Conservation (phyloP, 1,284 basidiomycete species). For the Moniliophthora roreri region DNA sequence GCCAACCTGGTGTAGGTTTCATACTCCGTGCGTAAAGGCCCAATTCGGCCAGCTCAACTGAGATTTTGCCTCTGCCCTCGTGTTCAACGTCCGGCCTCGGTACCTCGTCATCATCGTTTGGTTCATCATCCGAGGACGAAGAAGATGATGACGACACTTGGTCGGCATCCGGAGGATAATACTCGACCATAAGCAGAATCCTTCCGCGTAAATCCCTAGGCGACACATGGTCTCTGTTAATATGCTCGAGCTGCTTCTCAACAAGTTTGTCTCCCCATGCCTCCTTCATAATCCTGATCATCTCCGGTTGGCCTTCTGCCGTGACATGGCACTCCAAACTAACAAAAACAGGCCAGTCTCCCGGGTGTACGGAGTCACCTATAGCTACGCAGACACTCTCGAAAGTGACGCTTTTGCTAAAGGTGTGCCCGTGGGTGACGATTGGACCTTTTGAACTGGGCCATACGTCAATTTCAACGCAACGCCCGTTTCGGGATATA, state of each 20-base stretch:
- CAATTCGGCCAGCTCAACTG: conserved; percentile 45
- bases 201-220: conserved; percentile 51
- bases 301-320: conserved; percentile 45
- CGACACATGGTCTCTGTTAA: conserved; percentile 35
- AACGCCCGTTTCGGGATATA: conserved; percentile 51
- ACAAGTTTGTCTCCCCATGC: conserved; percentile 59
- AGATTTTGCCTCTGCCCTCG: conserved; percentile 36
- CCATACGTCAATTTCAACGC: conserved; percentile 75
- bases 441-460: conserved; percentile 50
- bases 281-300: conserved; percentile 56
- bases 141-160: conserved; percentile 24
- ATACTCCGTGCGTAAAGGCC: conserved; percentile 60
- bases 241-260: conserved; percentile 31
- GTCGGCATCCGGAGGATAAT: conserved; percentile 39
- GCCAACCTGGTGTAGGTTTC: conserved; percentile 55
- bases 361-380: conserved; percentile 37
- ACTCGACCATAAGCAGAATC: conserved; percentile 66
- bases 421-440: conserved; percentile 62
- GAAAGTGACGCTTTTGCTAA: conserved; percentile 50
- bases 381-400: conserved; percentile 53
- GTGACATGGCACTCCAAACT: conserved; percentile 66
- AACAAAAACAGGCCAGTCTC: conserved; percentile 59
- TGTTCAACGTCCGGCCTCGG: conserved; percentile 13
- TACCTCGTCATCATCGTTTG: conserved; percentile 20
- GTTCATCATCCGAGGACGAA: conserved; percentile 22